phyloP scores from a whole-genome alignment of 768 basidiomycete species.

The Suillus tomentosus region DNA sequence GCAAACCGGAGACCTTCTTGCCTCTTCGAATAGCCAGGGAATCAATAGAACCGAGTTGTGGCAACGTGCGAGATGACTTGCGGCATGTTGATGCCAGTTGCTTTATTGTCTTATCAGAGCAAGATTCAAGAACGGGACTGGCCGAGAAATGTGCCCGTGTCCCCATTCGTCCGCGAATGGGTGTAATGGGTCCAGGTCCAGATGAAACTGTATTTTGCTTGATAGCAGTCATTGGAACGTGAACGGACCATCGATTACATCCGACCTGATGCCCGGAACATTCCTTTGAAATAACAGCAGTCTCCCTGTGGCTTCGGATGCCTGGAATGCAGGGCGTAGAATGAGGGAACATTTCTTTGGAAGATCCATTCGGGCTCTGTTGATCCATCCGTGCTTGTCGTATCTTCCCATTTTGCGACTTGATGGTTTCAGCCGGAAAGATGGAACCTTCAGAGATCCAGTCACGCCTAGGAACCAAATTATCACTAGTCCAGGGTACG shows the following conservation, averaged over 20 bases:
- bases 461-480: conserved; percentile 18
- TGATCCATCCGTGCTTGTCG: conserved; percentile 5
- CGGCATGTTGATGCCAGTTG: background rate
- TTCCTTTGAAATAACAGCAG: conserved; percentile 3
- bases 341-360: background rate
- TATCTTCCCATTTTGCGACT: conserved; percentile 12
- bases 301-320: background rate
- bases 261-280: background rate
- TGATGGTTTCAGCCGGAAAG: conserved; percentile 22
- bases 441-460: conserved; percentile 37
- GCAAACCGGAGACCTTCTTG: conserved; percentile 33
- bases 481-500: conserved; percentile 32
- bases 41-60: conserved; percentile 14
- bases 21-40: conserved; percentile 44
- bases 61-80: conserved; percentile 4
- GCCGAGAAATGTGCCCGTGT: background rate
- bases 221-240: background rate
- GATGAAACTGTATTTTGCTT: conserved; percentile 3
- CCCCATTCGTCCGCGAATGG: background rate
- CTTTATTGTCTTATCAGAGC: conserved; percentile 8
- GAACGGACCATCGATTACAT: background rate
- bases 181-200: background rate
- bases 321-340: background rate
- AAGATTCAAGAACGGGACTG: conserved; percentile 4
- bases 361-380: background rate